Evolutionary conservation across 164 flowering plant species (phyloP).

Genomic region (Liriodendron chinense): DNA sequence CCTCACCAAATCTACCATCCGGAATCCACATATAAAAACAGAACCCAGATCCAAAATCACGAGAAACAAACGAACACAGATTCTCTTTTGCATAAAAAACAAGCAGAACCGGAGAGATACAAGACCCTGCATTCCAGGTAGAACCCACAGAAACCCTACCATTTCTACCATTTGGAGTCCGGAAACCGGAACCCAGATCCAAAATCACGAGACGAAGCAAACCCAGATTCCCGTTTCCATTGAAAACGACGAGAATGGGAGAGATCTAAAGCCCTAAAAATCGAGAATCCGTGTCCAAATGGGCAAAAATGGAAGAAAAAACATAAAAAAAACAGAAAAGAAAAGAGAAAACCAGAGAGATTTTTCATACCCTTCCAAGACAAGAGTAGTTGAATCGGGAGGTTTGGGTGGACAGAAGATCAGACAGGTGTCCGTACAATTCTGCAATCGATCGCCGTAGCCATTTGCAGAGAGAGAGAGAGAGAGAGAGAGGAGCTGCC

Average conservation of each 20-base stretch:
- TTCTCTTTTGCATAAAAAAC: background rate
- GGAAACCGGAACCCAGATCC: conserved; percentile 23
- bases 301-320: background rate
- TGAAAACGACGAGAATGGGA: conserved; percentile 1
- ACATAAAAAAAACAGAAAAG: background rate
- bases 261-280: conserved; percentile 16
- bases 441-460: conserved; percentile 4
- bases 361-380: conserved; percentile 11
- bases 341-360: background rate
- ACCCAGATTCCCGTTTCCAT: conserved; percentile 29
- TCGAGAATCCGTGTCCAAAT: background rate
- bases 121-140: conserved; percentile 6
- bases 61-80: background rate
- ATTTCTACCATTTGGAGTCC: background rate
- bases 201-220: conserved; percentile 8
- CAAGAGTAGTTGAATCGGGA: conserved; percentile 5
- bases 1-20: background rate
- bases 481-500: background rate
- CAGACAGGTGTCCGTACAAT: background rate
- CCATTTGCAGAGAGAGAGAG: conserved; percentile 7
- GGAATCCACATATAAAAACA: background rate
- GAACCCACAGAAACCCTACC: background rate
- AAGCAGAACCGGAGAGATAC: background rate
- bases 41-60: background rate
- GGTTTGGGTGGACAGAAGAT: conserved; percentile 6